These are phyloP conservation scores for Pseudogymnoascus sp. DNA, from an alignment of 2,329 filamentous ascomycete genomes.

Conservation along the genomic window DNA sequence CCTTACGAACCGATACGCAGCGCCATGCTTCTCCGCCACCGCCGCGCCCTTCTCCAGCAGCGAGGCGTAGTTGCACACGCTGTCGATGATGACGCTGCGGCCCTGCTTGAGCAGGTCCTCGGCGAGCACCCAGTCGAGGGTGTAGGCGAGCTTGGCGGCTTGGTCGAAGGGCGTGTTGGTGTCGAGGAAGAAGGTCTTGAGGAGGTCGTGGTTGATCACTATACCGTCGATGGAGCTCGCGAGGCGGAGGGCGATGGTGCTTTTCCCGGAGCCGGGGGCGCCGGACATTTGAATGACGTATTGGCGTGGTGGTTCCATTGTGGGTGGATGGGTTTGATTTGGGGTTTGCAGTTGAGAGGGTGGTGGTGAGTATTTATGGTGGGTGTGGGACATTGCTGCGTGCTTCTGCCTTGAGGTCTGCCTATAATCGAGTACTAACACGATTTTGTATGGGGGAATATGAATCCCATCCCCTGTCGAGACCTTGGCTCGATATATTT, in stretches of 20 bases:
- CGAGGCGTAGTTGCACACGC: conserved; percentile 30
- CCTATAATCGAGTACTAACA: neutral
- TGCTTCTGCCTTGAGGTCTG: neutral
- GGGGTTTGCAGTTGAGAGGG: neutral
- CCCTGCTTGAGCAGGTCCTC: conserved; percentile 29
- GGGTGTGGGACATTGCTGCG: neutral
- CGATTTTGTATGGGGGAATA: neutral
- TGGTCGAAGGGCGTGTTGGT: conserved; percentile 25
- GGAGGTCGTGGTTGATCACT: conserved; percentile 32
- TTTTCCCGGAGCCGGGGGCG: conserved; percentile 33
- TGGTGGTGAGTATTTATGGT: neutral
- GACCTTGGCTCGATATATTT: neutral
- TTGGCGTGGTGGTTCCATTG: neutral
- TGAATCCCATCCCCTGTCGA: neutral
- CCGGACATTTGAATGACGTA: conserved; percentile 32
- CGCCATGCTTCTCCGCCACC: conserved; percentile 21
- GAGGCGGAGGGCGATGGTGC: conserved; percentile 28
- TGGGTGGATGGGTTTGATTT: neutral
- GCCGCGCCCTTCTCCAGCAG: conserved; percentile 25
- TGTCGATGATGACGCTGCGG: conserved; percentile 31
- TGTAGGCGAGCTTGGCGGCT: conserved; percentile 27
- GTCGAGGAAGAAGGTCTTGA: conserved; percentile 29
- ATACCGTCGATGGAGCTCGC: conserved; percentile 22
- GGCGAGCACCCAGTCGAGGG: conserved; percentile 30
- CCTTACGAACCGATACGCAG: conserved; percentile 28